Conservation (phyloP, 208 protist genomes). For the Crithidia fasciculata region DNA sequence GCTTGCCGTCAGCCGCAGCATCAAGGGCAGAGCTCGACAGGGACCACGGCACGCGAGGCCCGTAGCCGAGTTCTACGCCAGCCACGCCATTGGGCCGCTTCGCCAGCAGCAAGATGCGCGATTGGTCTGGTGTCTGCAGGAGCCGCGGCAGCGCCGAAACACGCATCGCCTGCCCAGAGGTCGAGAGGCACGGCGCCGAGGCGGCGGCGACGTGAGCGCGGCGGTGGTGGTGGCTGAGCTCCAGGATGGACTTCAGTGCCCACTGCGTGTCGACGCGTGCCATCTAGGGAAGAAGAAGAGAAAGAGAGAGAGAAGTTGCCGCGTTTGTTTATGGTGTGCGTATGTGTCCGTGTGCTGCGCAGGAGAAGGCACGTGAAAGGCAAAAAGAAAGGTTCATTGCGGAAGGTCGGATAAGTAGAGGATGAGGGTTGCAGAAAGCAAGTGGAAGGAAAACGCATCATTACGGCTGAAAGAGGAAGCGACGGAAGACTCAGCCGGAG, state of each 20-base stretch:
- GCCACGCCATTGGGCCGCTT: conserved; percentile 37
- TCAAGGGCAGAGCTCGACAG: neutral
- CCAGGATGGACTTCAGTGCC: conserved; percentile 31
- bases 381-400: too few species aligned
- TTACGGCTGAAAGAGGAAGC: too few species aligned
- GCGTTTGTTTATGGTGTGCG: neutral
- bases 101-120: conserved; percentile 40
- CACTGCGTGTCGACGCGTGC: conserved; percentile 23
- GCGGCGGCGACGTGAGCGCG: conserved; percentile 8
- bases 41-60: conserved; percentile 13
- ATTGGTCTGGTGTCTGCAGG: conserved; percentile 5
- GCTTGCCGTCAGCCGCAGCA: neutral
- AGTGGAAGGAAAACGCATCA: too few species aligned
- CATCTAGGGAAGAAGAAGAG: conserved; percentile 14
- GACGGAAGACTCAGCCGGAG: too few species aligned
- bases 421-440: too few species aligned
- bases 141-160: conserved; percentile 22
- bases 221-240: conserved; percentile 35
- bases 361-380: too few species aligned
- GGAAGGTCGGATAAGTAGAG: too few species aligned
- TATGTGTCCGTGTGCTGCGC: too few species aligned
- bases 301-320: too few species aligned
- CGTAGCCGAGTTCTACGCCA: conserved; percentile 36
- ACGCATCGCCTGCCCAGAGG: conserved; percentile 9
- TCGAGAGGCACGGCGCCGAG: conserved; percentile 1